Percentiles rank a stretch among this genome's conserved stretches.
These are phyloP conservation scores for Eragrostis nindensis DNA, from an alignment of 176 grass and related monocot genomes.

Conservation along the genomic window DNA sequence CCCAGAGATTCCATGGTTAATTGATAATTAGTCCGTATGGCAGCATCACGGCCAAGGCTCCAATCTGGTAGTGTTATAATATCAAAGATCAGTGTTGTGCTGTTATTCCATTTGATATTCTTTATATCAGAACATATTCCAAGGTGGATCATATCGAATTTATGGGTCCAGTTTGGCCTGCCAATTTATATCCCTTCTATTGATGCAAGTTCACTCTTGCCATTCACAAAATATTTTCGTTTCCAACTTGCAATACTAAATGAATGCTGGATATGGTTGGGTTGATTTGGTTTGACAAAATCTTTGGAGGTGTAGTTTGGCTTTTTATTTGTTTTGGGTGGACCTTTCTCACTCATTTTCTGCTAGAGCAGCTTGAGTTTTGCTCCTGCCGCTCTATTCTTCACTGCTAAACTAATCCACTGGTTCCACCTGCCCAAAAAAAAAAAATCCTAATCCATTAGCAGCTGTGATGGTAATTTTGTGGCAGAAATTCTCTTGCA, in stretches of 20 bases:
- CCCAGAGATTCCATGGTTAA: slow-evolving; percentile 31
- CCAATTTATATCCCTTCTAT: neutral
- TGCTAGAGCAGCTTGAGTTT: neutral
- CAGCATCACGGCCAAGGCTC: slow-evolving; percentile 36
- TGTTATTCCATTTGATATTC: slow-evolving; percentile 22
- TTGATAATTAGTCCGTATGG: slow-evolving; percentile 22
- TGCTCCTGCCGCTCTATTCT: neutral
- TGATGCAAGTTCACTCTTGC: slow-evolving; percentile 6
- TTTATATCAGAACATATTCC: slow-evolving; percentile 49
- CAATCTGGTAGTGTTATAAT: slow-evolving; percentile 13
- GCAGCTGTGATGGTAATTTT: neutral
- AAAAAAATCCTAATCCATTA: neutral
- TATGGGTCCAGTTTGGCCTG: slow-evolving; percentile 25
- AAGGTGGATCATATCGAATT: slow-evolving; percentile 22
- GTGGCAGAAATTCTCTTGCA: neutral
- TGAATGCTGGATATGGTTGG: slow-evolving; percentile 13
- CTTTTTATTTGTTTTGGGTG: neutral
- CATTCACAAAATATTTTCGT: slow-evolving; percentile 13
- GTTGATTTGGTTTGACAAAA: slow-evolving; percentile 38
- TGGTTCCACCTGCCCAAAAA: neutral
- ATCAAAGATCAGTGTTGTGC: slow-evolving; percentile 2
- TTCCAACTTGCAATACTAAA: slow-evolving; percentile 15
- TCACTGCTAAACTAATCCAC: slow-evolving; percentile 9
- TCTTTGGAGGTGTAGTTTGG: neutral
- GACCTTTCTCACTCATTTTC: neutral